Evolutionary conservation across 2,329 filamentous ascomycete genomes (phyloP).

Genomic region (Fusarium heterosporum): DNA sequence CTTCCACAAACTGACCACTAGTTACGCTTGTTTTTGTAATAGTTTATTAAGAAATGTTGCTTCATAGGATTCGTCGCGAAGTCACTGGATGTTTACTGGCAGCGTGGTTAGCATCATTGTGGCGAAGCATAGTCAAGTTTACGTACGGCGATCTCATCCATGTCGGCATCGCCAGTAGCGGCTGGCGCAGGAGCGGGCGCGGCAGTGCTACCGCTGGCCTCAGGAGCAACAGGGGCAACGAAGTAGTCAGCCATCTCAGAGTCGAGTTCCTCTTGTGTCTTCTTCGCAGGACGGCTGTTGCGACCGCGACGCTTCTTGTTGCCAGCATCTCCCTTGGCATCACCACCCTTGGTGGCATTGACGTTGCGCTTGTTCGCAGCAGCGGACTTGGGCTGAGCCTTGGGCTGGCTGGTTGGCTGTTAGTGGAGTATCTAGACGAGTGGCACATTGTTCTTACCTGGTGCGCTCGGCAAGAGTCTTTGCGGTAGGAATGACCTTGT

Average conservation of each 20-base stretch:
- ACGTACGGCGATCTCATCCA: constrained; percentile 71
- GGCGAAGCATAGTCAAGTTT: too few species aligned
- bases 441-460: constrained; percentile 61
- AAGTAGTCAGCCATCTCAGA: constrained; percentile 99
- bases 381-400: constrained; percentile 76
- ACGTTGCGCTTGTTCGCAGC: constrained; percentile 76
- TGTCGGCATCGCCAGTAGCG: constrained; percentile 68
- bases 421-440: constrained; percentile 9
- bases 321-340: constrained; percentile 58
- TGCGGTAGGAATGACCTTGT: constrained; percentile 72
- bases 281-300: constrained; percentile 77
- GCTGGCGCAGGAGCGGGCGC: constrained; percentile 60
- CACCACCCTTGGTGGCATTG: constrained; percentile 57
- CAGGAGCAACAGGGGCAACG: constrained; percentile 61
- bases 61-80: constrained; percentile 4
- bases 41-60: constrained; percentile 34
- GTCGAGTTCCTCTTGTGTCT: constrained; percentile 95
- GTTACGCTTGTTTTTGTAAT: constrained; percentile 40
- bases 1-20: constrained; percentile 23
- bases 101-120: constrained; percentile 22
- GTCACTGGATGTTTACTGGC: constrained; percentile 26
- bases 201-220: constrained; percentile 58
- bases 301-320: constrained; percentile 65
- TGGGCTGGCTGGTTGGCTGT: constrained; percentile 47
- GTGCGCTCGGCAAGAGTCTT: constrained; percentile 87